Percentiles rank a stretch among this genome's conserved stretches.
These are phyloP conservation scores for Colletotrichum cuscutae DNA, from an alignment of 2,329 filamentous ascomycete species.

Conservation along the genomic window DNA sequence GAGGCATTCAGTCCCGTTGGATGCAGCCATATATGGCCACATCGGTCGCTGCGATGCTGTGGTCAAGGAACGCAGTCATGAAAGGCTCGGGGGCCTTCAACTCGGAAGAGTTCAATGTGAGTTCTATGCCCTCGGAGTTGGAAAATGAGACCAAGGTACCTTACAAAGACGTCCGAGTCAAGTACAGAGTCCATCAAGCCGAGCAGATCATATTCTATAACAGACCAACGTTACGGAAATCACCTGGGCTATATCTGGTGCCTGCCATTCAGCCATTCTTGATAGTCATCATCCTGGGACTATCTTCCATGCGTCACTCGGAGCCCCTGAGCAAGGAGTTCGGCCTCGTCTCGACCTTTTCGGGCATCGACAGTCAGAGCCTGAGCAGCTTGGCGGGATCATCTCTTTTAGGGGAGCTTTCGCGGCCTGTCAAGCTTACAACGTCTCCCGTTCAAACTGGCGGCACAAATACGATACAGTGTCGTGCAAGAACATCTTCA, in stretches of 20 bases:
- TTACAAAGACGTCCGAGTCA: too few species aligned
- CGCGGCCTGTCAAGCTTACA: neutral
- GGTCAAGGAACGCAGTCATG: too few species aligned
- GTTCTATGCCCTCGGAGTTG: too few species aligned
- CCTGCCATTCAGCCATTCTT: neutral
- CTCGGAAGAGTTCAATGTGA: too few species aligned
- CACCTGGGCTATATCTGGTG: neutral
- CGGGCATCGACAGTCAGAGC: neutral
- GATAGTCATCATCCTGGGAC: neutral
- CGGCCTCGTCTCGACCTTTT: neutral
- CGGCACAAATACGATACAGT: neutral
- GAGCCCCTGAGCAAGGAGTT: neutral
- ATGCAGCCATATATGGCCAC: neutral
- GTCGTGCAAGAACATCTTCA: neutral
- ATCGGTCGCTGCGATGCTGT: neutral
- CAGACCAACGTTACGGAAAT: neutral
- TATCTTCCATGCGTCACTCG: neutral
- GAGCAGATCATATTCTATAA: neutral
- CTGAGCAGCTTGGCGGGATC: neutral
- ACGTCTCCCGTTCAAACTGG: neutral
- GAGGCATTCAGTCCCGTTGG: neutral
- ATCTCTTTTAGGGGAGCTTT: neutral
- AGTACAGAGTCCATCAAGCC: neutral
- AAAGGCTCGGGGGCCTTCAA: too few species aligned
- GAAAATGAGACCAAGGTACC: too few species aligned